Evolutionary conservation across 345 rosid species (phyloP).

Genomic region (Salix dunnii): DNA sequence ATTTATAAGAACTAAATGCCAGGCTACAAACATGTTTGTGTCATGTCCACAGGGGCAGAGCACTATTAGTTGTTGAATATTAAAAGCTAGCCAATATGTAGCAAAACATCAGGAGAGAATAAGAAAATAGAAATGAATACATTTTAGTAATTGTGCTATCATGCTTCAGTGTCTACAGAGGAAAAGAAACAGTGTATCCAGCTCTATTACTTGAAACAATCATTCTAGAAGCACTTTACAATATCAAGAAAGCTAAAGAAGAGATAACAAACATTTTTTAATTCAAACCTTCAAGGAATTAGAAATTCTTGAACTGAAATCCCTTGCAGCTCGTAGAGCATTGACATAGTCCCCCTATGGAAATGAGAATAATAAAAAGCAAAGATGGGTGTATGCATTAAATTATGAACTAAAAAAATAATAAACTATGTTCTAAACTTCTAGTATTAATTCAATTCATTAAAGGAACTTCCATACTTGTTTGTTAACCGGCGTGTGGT

Average conservation of each 20-base stretch:
- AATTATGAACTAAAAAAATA: too few species aligned
- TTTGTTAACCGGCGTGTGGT: slow-evolving; percentile 31
- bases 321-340: slow-evolving; percentile 25
- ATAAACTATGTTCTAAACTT: not conserved
- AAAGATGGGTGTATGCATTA: not conserved
- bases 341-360: slow-evolving; percentile 24
- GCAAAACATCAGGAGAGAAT: not conserved
- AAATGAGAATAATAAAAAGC: slow-evolving; percentile 16
- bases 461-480: slow-evolving; percentile 19
- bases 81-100: not conserved
- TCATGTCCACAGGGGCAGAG: not conserved
- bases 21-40: not conserved
- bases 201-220: not conserved
- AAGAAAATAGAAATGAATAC: not conserved
- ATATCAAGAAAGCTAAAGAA: slow-evolving; percentile 2
- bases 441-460: slow-evolving; percentile 1
- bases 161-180: not conserved
- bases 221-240: not conserved
- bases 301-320: slow-evolving; percentile 21
- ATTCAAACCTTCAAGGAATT: slow-evolving; percentile 28
- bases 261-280: not conserved
- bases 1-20: not conserved
- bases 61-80: not conserved
- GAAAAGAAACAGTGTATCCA: slow-evolving; percentile 4
- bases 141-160: not conserved